These are phyloP conservation scores for Tylopilus sp. DNA, from an alignment of 768 basidiomycete species.

Conservation along the genomic window DNA sequence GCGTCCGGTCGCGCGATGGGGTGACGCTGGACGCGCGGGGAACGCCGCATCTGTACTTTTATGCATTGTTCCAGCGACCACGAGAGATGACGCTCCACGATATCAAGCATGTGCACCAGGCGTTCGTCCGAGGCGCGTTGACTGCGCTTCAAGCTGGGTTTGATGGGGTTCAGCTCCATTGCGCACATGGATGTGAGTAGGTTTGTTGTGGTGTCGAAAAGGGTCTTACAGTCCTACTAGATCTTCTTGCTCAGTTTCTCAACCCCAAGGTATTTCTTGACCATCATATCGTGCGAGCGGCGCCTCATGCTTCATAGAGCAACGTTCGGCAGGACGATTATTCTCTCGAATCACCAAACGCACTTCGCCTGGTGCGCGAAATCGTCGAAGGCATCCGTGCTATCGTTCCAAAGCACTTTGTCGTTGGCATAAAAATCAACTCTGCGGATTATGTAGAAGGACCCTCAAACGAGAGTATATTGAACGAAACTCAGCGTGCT, in stretches of 20 bases:
- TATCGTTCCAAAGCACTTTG: conserved; percentile 53
- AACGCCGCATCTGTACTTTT: conserved; percentile 27
- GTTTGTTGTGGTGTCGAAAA: not conserved
- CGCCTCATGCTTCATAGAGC: conserved; percentile 30
- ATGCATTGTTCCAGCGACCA: conserved; percentile 62
- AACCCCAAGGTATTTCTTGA: conserved; percentile 54
- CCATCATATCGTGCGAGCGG: conserved; percentile 5
- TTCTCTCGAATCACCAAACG: conserved; percentile 38
- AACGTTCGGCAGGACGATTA: conserved; percentile 64
- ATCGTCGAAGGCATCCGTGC: conserved; percentile 56
- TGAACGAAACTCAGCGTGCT: conserved; percentile 37
- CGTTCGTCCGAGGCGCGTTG: conserved; percentile 65
- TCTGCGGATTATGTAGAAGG: conserved; percentile 63
- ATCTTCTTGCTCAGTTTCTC: conserved; percentile 77
- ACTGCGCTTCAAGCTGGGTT: conserved; percentile 69
- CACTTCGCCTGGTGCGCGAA: conserved; percentile 54
- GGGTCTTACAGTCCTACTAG: conserved; percentile 33
- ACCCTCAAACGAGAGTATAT: conserved; percentile 31
- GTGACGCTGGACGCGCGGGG: conserved; percentile 2
- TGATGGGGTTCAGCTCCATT: conserved; percentile 85
- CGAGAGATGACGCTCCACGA: conserved; percentile 54
- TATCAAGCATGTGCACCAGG: conserved; percentile 55
- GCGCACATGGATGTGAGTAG: conserved; percentile 77
- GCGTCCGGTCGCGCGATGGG: conserved; percentile 5
- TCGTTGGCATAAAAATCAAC: conserved; percentile 78